phyloP scores from a whole-genome alignment of 805 yeast species.

The Isabelozyma heimii region DNA sequence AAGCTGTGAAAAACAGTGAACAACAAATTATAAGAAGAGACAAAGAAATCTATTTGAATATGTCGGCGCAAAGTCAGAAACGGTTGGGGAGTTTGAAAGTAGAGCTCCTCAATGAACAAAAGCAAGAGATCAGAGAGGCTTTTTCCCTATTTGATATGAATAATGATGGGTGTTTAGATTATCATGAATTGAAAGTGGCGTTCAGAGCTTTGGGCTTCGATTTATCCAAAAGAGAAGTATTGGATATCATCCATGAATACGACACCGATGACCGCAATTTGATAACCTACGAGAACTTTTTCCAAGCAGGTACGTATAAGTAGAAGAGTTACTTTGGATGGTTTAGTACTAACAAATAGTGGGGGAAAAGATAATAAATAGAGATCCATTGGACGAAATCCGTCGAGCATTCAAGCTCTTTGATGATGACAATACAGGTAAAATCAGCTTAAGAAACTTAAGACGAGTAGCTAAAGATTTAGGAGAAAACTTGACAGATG shows the following conservation, averaged over 20 bases:
- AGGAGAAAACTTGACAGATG: constrained; percentile 90
- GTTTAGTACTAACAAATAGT: constrained; percentile 40
- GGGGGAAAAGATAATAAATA: constrained; percentile 74
- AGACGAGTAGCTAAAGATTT: constrained; percentile 88
- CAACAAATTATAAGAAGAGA: no score
- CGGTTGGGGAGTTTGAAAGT: constrained; percentile 46
- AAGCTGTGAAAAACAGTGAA: no score
- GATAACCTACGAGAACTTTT: constrained; percentile 80
- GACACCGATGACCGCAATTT: constrained; percentile 71
- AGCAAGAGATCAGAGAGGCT: constrained; percentile 89
- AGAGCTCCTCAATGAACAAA: constrained; percentile 81
- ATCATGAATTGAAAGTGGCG: constrained; percentile 92
- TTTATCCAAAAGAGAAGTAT: constrained; percentile 68
- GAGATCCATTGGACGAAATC: constrained; percentile 94
- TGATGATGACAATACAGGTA: constrained; percentile 86
- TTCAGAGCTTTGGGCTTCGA: constrained; percentile 93
- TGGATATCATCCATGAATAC: constrained; percentile 74
- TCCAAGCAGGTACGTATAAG: constrained; percentile 55
- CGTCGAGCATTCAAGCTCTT: constrained; percentile 84
- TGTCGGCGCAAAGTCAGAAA: constrained; percentile 10
- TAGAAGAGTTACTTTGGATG: background rate
- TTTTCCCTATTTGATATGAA: constrained; percentile 90
- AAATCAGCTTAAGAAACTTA: constrained; percentile 75
- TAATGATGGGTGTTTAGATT: constrained; percentile 84
- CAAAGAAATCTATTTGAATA: constrained; percentile 4